Conservation (phyloP, 495 filamentous ascomycete genomes). For the Tuber calosporum region DNA sequence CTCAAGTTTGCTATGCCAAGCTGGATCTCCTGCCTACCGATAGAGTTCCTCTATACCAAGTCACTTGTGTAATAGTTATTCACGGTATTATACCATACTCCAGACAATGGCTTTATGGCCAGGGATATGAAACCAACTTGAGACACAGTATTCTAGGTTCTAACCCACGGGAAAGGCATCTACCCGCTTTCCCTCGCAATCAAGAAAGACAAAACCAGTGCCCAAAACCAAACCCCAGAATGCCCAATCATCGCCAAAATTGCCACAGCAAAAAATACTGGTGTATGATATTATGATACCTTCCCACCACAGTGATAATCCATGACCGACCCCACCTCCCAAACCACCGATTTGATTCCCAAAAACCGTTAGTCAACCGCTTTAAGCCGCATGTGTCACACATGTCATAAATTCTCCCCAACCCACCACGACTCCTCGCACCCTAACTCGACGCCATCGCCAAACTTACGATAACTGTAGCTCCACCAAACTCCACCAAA, state of each 20-base stretch:
- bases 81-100: background rate
- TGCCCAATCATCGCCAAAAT: background rate
- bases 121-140: background rate
- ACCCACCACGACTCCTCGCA: background rate
- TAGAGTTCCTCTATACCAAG: background rate
- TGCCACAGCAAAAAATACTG: background rate
- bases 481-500: background rate
- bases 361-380: background rate
- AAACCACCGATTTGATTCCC: background rate
- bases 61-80: background rate
- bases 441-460: background rate
- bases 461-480: background rate
- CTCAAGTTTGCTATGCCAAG: background rate
- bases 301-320: background rate
- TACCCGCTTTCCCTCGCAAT: background rate
- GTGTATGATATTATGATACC: no score
- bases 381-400: slow-evolving; percentile 1
- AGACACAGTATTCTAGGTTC: background rate
- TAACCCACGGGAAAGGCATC: background rate
- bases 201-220: background rate
- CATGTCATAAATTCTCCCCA: background rate
- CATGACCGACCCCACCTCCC: background rate
- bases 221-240: background rate
- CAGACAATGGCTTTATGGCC: background rate
- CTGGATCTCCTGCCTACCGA: background rate